Percentiles rank a stretch among this genome's conserved stretches.
phyloP scores from a whole-genome alignment of 2,329 filamentous ascomycete genomes.

The Fusarium anguioides region DNA sequence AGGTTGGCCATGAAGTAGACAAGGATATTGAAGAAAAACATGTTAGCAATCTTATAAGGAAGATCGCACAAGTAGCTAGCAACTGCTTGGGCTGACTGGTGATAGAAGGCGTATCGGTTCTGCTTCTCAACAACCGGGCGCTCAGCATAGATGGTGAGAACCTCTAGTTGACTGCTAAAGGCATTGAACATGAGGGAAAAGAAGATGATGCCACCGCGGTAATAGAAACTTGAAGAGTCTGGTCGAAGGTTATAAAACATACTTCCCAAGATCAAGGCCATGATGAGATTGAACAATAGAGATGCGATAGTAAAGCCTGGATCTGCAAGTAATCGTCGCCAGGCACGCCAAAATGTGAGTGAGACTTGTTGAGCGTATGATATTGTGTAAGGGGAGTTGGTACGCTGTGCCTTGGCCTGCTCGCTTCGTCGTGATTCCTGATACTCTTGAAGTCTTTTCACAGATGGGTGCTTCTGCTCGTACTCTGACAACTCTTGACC shows the following conservation, averaged over 20 bases:
- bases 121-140: slow-evolving; percentile 51
- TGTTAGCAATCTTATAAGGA: slow-evolving; percentile 52
- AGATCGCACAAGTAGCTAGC: slow-evolving; percentile 49
- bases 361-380: slow-evolving; percentile 57
- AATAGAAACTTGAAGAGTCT: slow-evolving; percentile 57
- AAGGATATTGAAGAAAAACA: slow-evolving; percentile 55
- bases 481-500: slow-evolving; percentile 46
- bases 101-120: slow-evolving; percentile 50
- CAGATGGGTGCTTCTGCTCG: slow-evolving; percentile 28
- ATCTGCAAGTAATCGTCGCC: slow-evolving; percentile 53
- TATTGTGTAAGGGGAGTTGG: slow-evolving; percentile 60
- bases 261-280: slow-evolving; percentile 63
- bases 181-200: slow-evolving; percentile 64
- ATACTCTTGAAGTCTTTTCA: slow-evolving; percentile 30
- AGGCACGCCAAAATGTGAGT: slow-evolving; percentile 55
- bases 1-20: slow-evolving; percentile 62
- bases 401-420: slow-evolving; percentile 50
- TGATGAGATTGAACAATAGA: slow-evolving; percentile 58
- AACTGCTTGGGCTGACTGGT: slow-evolving; percentile 47
- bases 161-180: slow-evolving; percentile 51
- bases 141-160: slow-evolving; percentile 47
- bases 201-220: slow-evolving; percentile 61
- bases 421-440: slow-evolving; percentile 28
- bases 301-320: slow-evolving; percentile 53
- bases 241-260: slow-evolving; percentile 60